These are phyloP conservation scores for Rosa chinensis DNA, from an alignment of 306 rosid species.

Conservation along the genomic window DNA sequence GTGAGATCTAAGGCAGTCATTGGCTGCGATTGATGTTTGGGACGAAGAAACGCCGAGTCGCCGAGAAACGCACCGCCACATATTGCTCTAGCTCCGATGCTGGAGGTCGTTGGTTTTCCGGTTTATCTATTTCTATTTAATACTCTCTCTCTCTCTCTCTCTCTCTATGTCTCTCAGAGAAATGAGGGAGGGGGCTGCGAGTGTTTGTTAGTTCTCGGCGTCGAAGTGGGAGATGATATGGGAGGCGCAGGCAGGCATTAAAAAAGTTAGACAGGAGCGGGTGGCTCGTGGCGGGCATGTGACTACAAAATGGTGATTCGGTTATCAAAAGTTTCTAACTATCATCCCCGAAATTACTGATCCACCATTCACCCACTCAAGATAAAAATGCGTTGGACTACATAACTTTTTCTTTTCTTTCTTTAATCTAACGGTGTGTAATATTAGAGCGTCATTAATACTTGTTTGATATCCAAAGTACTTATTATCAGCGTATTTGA, in stretches of 20 bases:
- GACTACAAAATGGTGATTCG: background rate
- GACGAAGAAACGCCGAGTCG: slow-evolving; percentile 54
- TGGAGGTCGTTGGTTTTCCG: background rate
- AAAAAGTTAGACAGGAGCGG: background rate
- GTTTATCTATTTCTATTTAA: background rate
- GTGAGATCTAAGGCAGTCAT: slow-evolving; percentile 57
- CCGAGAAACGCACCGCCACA: slow-evolving; percentile 96
- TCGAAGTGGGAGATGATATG: slow-evolving; percentile 21
- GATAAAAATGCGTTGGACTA: no score
- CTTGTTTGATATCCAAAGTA: no score
- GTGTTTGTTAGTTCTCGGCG: background rate
- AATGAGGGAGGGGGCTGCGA: background rate
- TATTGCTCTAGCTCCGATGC: slow-evolving; percentile 17
- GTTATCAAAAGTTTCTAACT: background rate
- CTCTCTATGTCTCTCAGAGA: background rate
- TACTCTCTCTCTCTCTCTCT: background rate
- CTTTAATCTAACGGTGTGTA: no score
- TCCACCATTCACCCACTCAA: background rate
- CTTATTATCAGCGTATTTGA: no score
- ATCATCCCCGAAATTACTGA: background rate
- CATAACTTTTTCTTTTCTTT: no score
- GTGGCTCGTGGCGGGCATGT: background rate
- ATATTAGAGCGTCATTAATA: no score
- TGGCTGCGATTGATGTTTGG: slow-evolving; percentile 38
- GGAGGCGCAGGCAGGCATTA: background rate